Conservation (phyloP, 208 protist genomes). For the Trypanosoma conorhini region DNA sequence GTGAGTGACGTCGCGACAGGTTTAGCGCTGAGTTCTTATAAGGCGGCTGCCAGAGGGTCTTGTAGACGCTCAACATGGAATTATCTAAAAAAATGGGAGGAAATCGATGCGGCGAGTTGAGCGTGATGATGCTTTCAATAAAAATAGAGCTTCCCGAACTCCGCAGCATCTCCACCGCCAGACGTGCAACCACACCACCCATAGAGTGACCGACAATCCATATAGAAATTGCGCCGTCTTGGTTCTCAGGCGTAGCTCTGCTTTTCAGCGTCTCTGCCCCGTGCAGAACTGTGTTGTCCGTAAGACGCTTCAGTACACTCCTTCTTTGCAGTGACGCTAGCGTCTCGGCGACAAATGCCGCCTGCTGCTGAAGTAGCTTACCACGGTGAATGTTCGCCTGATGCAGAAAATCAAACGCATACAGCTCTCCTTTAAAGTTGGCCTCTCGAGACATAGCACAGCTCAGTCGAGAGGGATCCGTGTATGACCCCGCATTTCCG, state of each 20-base stretch:
- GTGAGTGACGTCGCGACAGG: neutral
- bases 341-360: conserved; percentile 42
- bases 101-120: conserved; percentile 49
- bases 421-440: conserved; percentile 14
- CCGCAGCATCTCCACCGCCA: conserved; percentile 24
- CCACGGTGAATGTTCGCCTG: conserved; percentile 61
- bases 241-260: neutral
- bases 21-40: neutral
- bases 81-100: conserved; percentile 49
- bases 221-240: conserved; percentile 9
- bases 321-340: conserved; percentile 21
- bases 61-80: conserved; percentile 42
- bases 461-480: conserved; percentile 33
- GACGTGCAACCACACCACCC: conserved; percentile 48
- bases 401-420: conserved; percentile 43
- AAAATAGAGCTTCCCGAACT: neutral
- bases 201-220: conserved; percentile 68
- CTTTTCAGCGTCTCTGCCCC: neutral
- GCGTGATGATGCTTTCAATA: conserved; percentile 41
- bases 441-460: conserved; percentile 26
- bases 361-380: conserved; percentile 38
- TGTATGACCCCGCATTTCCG: conserved; percentile 46
- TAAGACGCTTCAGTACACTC: neutral
- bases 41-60: conserved; percentile 8
- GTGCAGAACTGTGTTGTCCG: neutral